phyloP scores from a whole-genome alignment of 768 basidiomycete species.

The Sporobolomyces pararoseus region DNA sequence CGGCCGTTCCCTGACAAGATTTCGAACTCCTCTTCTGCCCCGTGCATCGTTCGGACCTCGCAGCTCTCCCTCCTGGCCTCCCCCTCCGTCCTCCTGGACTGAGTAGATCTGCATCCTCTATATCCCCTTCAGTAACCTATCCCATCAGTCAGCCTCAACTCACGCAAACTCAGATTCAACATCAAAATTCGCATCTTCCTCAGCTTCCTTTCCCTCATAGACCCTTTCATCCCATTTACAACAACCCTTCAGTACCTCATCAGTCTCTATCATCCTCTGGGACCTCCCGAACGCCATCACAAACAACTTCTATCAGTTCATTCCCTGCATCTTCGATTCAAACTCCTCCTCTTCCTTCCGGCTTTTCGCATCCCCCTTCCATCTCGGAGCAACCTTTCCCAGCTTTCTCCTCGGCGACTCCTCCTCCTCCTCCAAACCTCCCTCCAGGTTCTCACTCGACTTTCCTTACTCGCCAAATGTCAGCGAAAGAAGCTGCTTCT shows the following conservation, averaged over 20 bases:
- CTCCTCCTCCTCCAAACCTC: neutral
- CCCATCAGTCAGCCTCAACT: no score
- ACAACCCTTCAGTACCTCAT: neutral
- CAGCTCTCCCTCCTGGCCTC: neutral
- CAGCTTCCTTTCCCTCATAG: neutral
- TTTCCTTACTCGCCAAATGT: neutral
- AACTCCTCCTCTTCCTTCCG: neutral
- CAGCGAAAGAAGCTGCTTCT: neutral
- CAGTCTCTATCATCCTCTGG: neutral
- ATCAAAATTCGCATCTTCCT: neutral
- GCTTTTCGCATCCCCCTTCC: neutral
- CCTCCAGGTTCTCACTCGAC: slow-evolving; percentile 12
- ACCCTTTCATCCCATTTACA: neutral
- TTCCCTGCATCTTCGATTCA: neutral
- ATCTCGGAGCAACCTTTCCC: neutral
- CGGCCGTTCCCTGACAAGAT: no score
- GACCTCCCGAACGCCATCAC: neutral
- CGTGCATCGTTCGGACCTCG: no score
- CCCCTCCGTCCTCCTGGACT: neutral
- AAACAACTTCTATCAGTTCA: neutral
- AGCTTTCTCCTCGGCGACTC: neutral
- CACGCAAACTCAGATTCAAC: neutral
- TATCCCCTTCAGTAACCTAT: no score
- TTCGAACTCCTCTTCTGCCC: no score
- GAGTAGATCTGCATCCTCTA: no score